phyloP scores from a whole-genome alignment of 2,329 filamentous ascomycete genomes.

The Fusarium sp. region DNA sequence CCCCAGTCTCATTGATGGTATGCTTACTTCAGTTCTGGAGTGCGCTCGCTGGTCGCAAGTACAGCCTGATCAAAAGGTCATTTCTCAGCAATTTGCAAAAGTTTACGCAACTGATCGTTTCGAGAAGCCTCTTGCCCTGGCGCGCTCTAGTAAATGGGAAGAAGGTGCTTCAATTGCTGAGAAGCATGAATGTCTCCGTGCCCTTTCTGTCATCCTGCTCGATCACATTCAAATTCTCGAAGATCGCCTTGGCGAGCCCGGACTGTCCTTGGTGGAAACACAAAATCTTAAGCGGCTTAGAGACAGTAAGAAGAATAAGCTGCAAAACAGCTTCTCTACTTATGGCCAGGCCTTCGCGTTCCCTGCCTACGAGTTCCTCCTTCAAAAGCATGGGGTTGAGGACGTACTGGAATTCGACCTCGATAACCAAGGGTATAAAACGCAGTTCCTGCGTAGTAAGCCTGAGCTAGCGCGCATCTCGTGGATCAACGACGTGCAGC shows the following conservation, averaged over 20 bases:
- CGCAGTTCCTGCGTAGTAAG: constrained; percentile 79
- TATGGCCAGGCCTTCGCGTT: constrained; percentile 76
- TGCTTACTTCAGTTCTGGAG: constrained; percentile 66
- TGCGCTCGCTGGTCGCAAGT: constrained; percentile 62
- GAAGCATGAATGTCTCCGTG: constrained; percentile 66
- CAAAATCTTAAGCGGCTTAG: constrained; percentile 52
- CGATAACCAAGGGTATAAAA: constrained; percentile 77
- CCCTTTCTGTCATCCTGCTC: constrained; percentile 67
- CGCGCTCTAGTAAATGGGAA: constrained; percentile 67
- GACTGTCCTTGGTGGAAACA: constrained; percentile 46
- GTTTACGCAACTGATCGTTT: constrained; percentile 64
- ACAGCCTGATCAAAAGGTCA: constrained; percentile 57
- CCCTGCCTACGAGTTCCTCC: constrained; percentile 83
- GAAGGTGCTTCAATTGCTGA: constrained; percentile 69
- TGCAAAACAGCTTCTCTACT: constrained; percentile 68
- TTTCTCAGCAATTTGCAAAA: constrained; percentile 60
- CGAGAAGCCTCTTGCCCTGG: constrained; percentile 64
- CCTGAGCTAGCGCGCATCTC: constrained; percentile 80
- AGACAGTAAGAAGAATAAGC: constrained; percentile 57
- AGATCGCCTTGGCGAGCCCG: constrained; percentile 43
- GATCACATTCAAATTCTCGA: constrained; percentile 61
- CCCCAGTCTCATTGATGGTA: constrained; percentile 65
- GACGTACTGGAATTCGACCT: constrained; percentile 77
- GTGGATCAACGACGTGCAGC: constrained; percentile 93
- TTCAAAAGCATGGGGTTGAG: constrained; percentile 73